Evolutionary conservation across 805 yeast species (phyloP), one percentile per base, ranked within the genome.

Genomic region (Vanderwaltozyma verrucispora): DNA sequence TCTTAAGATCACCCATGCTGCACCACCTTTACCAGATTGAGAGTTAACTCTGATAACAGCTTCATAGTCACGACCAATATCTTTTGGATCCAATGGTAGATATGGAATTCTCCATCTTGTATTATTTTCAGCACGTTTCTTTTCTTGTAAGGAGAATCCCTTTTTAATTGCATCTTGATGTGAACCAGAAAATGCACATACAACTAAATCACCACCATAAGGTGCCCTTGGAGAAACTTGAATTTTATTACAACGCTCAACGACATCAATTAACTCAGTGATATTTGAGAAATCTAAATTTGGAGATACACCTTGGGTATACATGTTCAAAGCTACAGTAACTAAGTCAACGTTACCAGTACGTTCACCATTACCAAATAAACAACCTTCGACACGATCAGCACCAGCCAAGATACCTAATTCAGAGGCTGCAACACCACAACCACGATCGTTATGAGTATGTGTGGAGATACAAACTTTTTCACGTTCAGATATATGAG

Each of bases 21-120:
- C 81, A 47, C 94, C 94, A 51, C 94, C 94, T 63, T 83, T 83
- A 44, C 94, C 94, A 19, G 84, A 74, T 63, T 83, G 94, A 11
- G 92, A 82, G 62, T 83, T 83, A 57, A 83, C 92, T 54, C 94
- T 75, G 49, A 83, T 83, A 39, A 84, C 82, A n/a, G 94, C 92
- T 62, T 84, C 94, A 63, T 84, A 84, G n/a, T 80, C 80, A 59
- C 92, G 74, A 36, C 94, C 94, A 50, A 83, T 78, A 57, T 84
- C 94, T 48, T 73, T 68, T 32, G 94, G 94, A 55, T 83, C 94
- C 53, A 84, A 68, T 21, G 94, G 94, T 48, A 83, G 69, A 62
- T 83, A 83, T 15, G 94, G 94, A 41, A 83, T 67, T 49, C 72
- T 67, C 94, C 94, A 83, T 36, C 56, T 59, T 30, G 62, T 63